These are phyloP conservation scores for Candida smagusa DNA, from an alignment of 1,139 yeast species.

Conservation along the genomic window DNA sequence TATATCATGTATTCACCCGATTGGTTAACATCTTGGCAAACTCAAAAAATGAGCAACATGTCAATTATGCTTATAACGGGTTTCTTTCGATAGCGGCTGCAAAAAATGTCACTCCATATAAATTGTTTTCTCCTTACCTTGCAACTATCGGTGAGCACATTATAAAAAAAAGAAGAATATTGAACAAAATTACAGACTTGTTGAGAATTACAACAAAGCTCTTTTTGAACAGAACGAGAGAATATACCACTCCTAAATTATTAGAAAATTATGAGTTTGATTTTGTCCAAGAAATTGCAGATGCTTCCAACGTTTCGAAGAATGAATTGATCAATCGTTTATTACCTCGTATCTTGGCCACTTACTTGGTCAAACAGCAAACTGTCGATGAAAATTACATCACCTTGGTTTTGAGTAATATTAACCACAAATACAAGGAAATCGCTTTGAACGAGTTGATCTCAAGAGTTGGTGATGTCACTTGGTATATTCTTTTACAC, in stretches of 20 bases:
- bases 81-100: slow-evolving; percentile 46
- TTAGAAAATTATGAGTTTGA: slow-evolving; percentile 63
- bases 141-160: slow-evolving; percentile 70
- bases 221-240: slow-evolving; percentile 66
- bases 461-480: slow-evolving; percentile 40
- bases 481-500: slow-evolving; percentile 41
- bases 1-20: slow-evolving; percentile 57
- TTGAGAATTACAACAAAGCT: slow-evolving; percentile 59
- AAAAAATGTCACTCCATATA: slow-evolving; percentile 56
- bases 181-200: slow-evolving; percentile 59
- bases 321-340: slow-evolving; percentile 34
- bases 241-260: slow-evolving; percentile 74
- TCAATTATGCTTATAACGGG: slow-evolving; percentile 61
- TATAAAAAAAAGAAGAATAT: slow-evolving; percentile 57
- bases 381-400: slow-evolving; percentile 49
- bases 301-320: slow-evolving; percentile 32
- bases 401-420: slow-evolving; percentile 52
- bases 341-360: slow-evolving; percentile 39
- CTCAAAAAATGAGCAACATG: slow-evolving; percentile 51
- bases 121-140: slow-evolving; percentile 73
- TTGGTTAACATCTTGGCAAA: slow-evolving; percentile 61
- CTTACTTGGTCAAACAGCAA: slow-evolving; percentile 35
- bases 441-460: slow-evolving; percentile 42
- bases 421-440: slow-evolving; percentile 42
- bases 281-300: slow-evolving; percentile 53